Base-by-base conservation (phyloP, 139 green algal genomes). In the Closterium sp. region DNA sequence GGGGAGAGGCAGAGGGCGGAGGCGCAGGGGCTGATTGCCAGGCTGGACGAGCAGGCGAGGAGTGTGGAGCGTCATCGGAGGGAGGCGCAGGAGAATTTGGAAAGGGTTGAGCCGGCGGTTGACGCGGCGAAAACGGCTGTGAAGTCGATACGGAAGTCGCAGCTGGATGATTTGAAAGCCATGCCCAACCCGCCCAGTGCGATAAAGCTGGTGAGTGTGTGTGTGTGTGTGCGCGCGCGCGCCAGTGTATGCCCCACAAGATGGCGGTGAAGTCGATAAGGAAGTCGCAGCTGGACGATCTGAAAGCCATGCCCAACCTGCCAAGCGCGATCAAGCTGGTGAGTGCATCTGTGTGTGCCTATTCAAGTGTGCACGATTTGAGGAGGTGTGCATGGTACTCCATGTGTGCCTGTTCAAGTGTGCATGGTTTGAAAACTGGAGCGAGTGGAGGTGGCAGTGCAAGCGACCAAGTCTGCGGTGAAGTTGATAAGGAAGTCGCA, bases 131-230 rank as follows among this genome's bases (percentile, higher is more conserved):
- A 34, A 33, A 33, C 33, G 12, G 31, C 55, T 2, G 90, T 93
- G 87, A 33, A 76, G 31, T 25, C 33, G 30, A 93, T 93, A 0
- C 31, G 91, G 16, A 93, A 93, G 4, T 25, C 32, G 4, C 85
- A 93, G 16, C 81, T 93, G 55, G 90, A 93, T 21, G 90, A 93
- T 30, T 34, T 93, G 16, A 91, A 84, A 31, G 55, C 87, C n/a
- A 33, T 93, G 87, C 87, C 87, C 9, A 93, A 93, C 64, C 90
- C 90, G 8, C 90, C 90, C 4, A 89, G 32, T 7, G 35, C 90
- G 16, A 84, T 93, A 19, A 93, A 93, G 4, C 90, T 91, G 43
- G 89, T 90, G 81, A 85, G 33, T 87, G 55, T 16, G 19, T 66
- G 6, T 66, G 43, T 66, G 6, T 66, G 4, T 66, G 9, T 66